Base-by-base conservation (phyloP, 192 early-diverging fungal species). In the Dissophora ornata region DNA sequence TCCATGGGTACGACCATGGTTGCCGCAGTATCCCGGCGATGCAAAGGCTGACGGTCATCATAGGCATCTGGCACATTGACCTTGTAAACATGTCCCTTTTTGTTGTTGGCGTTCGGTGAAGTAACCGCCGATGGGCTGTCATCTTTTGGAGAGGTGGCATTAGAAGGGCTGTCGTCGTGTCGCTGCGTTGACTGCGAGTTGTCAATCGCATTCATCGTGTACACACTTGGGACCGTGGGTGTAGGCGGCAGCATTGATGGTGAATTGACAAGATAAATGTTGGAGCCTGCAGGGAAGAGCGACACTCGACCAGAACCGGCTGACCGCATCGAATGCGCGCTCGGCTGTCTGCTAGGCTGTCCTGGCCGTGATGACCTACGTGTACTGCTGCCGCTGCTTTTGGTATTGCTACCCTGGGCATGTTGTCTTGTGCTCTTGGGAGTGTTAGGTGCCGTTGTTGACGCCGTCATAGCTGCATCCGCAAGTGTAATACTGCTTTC, bases 11-110 rank as follows among this genome's bases (percentile, higher is more conserved):
- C n/a, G n/a, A n/a, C 44, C 4, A 4, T 45, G 44, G 9, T 16
- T 30, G n/a, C 12, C 29, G 13, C 18, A n/a, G 38, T 21, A 9
- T 45, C 18, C 13, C 40, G 49, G 10, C 41, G 73, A 53, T 62
- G 73, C 18, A 55, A 24, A 2, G 73, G 73, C 30, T 77, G 73
- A 11, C 73, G 44, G 11, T 77, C 73, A 29, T 77, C 73, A 67
- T 77, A 77, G 21, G 57, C 58, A 11, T 77, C 54, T 10, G 73
- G 73, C 0, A 77, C 59, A 25, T 25, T 21, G 30, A 62, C 59
- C 16, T 57, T 62, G 59, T 77, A 77, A 2, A 32, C 24, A 38
- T 38, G 7, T 1, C 53, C 49, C 4, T 6, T 30, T 33, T 67
- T 67, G 28, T 46, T 47, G 25, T 34, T 67, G 18, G 6, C 30